A percentile compares a stretch with the other conserved stretches of the same genome.
Evolutionary conservation across 768 basidiomycete genomes (phyloP).

Genomic region (Lactarius psammicola): DNA sequence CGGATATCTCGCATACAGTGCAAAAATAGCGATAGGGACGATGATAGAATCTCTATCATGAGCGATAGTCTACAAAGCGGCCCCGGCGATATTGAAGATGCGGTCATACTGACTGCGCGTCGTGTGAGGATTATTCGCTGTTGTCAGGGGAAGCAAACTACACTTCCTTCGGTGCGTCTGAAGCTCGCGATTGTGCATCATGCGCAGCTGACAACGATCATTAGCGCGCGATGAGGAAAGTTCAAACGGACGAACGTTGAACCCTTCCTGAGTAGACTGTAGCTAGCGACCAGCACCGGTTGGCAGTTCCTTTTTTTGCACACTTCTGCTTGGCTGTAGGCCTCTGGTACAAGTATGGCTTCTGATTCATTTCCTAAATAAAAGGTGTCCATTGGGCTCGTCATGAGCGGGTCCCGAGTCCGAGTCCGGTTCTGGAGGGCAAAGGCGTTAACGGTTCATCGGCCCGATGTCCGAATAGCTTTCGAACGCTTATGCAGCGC

Average conservation of each 20-base stretch:
- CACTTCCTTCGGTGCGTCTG: conserved; percentile 8
- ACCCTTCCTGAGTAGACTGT: neutral
- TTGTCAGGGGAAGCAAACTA: conserved; percentile 12
- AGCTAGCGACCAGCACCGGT: neutral
- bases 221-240: neutral
- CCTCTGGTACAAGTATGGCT: neutral
- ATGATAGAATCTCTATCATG: neutral
- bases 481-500: neutral
- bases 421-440: neutral
- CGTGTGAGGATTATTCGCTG: conserved; percentile 14
- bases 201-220: neutral
- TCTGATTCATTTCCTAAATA: neutral
- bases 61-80: conserved; percentile 9
- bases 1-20: conserved; percentile 12
- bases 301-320: neutral
- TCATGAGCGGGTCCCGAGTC: neutral
- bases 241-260: conserved; percentile 4
- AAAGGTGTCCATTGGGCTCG: neutral
- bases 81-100: conserved; percentile 13
- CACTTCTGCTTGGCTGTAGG: neutral
- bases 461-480: conserved; percentile 2
- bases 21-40: neutral
- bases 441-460: neutral
- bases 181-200: neutral
- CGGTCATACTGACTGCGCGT: conserved; percentile 12